Evolutionary conservation across 2,329 filamentous ascomycete species (phyloP).

Genomic region (Ambrosiella xylebori): DNA sequence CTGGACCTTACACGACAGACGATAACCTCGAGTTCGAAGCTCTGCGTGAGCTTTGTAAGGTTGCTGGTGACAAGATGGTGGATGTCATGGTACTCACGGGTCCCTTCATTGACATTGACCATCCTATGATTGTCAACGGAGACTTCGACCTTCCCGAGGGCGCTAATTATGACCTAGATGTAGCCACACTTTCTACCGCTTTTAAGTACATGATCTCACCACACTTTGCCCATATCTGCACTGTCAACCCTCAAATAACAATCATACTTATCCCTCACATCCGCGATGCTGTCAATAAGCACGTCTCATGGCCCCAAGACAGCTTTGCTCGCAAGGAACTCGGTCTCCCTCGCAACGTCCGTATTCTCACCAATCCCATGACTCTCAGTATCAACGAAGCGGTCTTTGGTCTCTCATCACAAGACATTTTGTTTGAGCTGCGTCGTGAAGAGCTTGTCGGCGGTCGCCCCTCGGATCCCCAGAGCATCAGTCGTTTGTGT

Average conservation of each 20-base stretch:
- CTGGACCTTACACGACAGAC: constrained; percentile 83
- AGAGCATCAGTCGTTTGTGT: constrained; percentile 53
- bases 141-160: constrained; percentile 62
- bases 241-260: constrained; percentile 58
- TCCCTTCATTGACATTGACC: constrained; percentile 82
- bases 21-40: constrained; percentile 85
- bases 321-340: constrained; percentile 51
- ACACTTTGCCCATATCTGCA: constrained; percentile 51
- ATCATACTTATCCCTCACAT: constrained; percentile 70
- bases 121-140: constrained; percentile 67
- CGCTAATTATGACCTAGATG: constrained; percentile 53
- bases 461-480: constrained; percentile 16
- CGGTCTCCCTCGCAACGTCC: constrained; percentile 58
- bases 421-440: constrained; percentile 72
- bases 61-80: constrained; percentile 55
- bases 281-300: constrained; percentile 63
- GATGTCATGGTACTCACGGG: constrained; percentile 69
- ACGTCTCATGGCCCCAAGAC: constrained; percentile 67
- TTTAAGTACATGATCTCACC: constrained; percentile 68
- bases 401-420: constrained; percentile 61
- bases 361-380: constrained; percentile 78
- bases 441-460: constrained; percentile 46
- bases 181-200: constrained; percentile 61
- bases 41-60: constrained; percentile 61
- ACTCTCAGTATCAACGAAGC: constrained; percentile 77